Base-by-base conservation (phyloP, 495 filamentous ascomycete genomes). In the Astrothelium subdiscretum region DNA sequence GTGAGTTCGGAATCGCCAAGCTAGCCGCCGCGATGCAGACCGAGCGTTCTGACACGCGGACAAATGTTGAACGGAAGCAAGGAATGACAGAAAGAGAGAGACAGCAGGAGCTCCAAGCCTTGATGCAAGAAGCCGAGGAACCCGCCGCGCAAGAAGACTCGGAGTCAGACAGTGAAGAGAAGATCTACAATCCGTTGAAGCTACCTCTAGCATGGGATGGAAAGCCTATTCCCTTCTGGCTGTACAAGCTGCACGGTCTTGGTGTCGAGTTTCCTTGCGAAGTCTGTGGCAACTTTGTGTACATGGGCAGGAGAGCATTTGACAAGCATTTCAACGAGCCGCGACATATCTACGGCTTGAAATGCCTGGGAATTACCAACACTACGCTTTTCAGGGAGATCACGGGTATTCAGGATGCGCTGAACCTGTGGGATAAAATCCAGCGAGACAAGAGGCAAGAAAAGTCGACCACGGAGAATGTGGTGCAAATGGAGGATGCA, bases 241-340 rank as follows among this genome's bases (percentile, higher is more conserved):
- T 98, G 2, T 98, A 97, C 80, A 92, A 96, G 69, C 79, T 98
- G 18, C 94, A 98, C 70, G 94, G 94, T 13, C 79, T 98, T 10
- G 94, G 94, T 10, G 91, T 96, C 38, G 94, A 98, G 68, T 96
- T 96, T 66, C 81, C 86, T 2, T 98, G 94, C 76, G 92, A 97
- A 69, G 89, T 98, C 44, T 98, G 95, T 72, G 94, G 94, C 57
- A 97, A 97, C 74, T 96, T 88, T 70, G 91, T 97, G 57, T 98
- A 98, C 76, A 95, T 95, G 84, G 94, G 94, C 20, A 83, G 94
- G 44, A 83, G 94, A 22, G 92, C 92, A 1, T 98, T 96, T 63
- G 94, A 98, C 70, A 98, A 97, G 79, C 94, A 98, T 70, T 98
- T 98, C 76, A 91, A 90, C 63, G 94, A 97, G 72, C 85, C 90